These are phyloP conservation scores for Aspergillus asperescens DNA, from an alignment of 495 filamentous ascomycete genomes.

Conservation along the genomic window DNA sequence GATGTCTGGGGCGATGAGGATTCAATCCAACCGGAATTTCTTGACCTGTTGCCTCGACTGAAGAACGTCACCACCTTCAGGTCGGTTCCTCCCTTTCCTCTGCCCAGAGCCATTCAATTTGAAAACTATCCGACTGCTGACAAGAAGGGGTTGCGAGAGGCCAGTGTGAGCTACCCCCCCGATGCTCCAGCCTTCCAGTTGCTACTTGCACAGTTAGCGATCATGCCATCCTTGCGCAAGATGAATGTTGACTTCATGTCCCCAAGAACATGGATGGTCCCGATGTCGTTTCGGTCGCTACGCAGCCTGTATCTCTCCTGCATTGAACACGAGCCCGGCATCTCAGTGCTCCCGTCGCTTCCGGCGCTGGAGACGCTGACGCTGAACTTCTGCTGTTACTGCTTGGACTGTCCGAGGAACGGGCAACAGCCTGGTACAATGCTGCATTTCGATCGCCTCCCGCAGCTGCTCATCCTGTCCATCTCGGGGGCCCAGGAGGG, in stretches of 20 bases:
- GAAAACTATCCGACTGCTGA: not conserved
- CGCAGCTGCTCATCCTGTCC: not conserved
- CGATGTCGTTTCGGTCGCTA: not conserved
- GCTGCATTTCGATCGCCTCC: not conserved
- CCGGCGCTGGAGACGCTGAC: not conserved
- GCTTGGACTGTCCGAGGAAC: not conserved
- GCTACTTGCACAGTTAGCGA: not conserved
- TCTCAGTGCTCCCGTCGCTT: not conserved
- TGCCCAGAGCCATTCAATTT: not conserved
- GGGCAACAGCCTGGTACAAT: not conserved
- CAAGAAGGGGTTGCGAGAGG: not conserved
- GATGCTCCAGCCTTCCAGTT: not conserved
- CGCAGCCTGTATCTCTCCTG: not conserved
- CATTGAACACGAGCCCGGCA: not conserved
- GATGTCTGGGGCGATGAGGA: not conserved
- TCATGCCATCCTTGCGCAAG: not conserved
- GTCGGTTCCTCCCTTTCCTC: not conserved
- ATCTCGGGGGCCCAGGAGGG: not conserved
- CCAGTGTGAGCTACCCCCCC: constrained; percentile 1
- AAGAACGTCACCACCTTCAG: not conserved
- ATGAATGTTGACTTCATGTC: not conserved
- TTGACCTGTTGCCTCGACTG: not conserved
- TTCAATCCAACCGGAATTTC: not conserved
- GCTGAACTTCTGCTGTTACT: not conserved
- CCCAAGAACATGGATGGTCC: not conserved